Base-by-base conservation (phyloP, 352 stramenopile genomes). In the Paralagenidium karlingii region DNA sequence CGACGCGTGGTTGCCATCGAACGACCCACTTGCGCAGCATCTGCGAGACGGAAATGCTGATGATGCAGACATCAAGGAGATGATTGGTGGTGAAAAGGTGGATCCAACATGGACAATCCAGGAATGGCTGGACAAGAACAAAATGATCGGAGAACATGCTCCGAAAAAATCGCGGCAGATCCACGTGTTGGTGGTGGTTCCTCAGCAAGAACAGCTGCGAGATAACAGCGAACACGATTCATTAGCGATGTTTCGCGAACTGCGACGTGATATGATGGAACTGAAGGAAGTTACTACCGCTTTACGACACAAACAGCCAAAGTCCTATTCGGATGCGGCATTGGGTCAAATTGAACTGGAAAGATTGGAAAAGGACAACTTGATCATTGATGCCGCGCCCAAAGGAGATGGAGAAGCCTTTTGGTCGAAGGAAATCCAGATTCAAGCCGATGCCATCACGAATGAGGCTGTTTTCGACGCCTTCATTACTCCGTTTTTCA, bases 131-230 rank as follows among this genome's bases (percentile, higher is more conserved):
- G 6, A 7, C n/a, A 34, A 8, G 22, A 34, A 22, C 8, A 43
- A 16, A 6, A 22, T 33, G n/a, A n/a, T n/a, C n/a, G 13, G 21
- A 24, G 25, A 34, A 12, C 27, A 26, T 26, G 24, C 5, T 26
- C 7, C 7, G 38, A 11, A 19, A 1, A 24, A 18, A 18, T 15
- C 21, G 19, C 7, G n/a, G 7, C 19, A 43, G 32, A 43, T 43
- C 25, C 37, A 43, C 37, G 21, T 43, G 37, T 32, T 43, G 37
- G 37, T 43, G 37, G 37, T 43, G 37, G 37, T 43, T 43, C 37
- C 37, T 4, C 22, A 32, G 32, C n/a, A n/a, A n/a, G n/a, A n/a
- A n/a, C n/a, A n/a, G n/a, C n/a, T n/a, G n/a, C 13, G 37, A 11
- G 37, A 21, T 25, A 33, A 9, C n/a, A 29, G 37, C 21, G 37